Percentiles rank a stretch among this genome's conserved stretches.
phyloP scores from a whole-genome alignment of 208 protist species.

The Herpetomonas tarakana region DNA sequence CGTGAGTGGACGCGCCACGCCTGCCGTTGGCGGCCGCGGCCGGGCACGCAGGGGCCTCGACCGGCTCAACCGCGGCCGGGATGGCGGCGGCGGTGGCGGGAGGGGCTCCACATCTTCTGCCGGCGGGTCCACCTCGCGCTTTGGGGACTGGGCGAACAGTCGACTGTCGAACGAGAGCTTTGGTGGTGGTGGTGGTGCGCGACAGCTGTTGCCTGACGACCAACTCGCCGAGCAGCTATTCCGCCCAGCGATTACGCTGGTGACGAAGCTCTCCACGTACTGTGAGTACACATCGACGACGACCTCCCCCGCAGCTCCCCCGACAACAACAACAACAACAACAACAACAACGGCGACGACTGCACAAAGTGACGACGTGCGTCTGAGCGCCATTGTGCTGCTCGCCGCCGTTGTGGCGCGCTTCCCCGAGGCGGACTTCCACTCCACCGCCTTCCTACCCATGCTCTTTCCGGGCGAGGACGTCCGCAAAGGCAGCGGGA shows the following conservation, averaged over 20 bases:
- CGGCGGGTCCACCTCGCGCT: not conserved
- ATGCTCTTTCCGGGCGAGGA: conserved; percentile 68
- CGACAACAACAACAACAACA: no score
- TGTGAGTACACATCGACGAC: not conserved
- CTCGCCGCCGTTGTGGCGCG: conserved; percentile 48
- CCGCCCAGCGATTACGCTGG: conserved; percentile 31
- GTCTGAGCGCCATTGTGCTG: conserved; percentile 34
- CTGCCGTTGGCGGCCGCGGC: not conserved
- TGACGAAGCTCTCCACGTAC: conserved; percentile 28
- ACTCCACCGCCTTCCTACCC: conserved; percentile 48
- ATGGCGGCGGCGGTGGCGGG: not conserved
- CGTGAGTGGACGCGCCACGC: conserved; percentile 7
- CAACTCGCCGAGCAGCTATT: conserved; percentile 42
- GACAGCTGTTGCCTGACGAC: conserved; percentile 15
- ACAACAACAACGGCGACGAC: not conserved
- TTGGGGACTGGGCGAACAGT: conserved; percentile 30
- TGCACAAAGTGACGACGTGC: conserved; percentile 18
- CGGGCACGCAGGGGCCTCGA: no score
- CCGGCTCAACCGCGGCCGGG: no score
- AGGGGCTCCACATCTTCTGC: not conserved
- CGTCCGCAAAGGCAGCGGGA: conserved; percentile 15
- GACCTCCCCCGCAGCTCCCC: not conserved
- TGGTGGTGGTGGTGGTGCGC: conserved; percentile 5
- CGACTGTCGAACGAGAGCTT: conserved; percentile 26
- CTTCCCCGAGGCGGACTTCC: conserved; percentile 53